Conservation (phyloP, 441 rosid species). For the Populus hybrid region DNA sequence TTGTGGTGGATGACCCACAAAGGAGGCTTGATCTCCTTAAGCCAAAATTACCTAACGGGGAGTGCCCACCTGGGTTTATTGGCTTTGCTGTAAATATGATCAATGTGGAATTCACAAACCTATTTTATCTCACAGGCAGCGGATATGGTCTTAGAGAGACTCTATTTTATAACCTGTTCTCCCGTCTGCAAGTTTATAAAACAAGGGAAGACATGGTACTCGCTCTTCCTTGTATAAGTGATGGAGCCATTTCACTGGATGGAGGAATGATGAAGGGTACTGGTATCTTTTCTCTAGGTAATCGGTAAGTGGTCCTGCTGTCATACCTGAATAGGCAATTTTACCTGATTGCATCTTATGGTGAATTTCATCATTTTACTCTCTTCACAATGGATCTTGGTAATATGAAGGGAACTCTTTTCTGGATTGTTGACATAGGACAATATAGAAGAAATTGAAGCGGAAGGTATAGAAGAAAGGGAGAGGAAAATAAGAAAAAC, state of each 20-base stretch:
- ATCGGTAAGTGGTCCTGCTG: constrained; percentile 37
- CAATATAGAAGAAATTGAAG: background rate
- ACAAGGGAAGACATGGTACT: constrained; percentile 65
- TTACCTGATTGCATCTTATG: background rate
- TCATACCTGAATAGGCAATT: constrained; percentile 1
- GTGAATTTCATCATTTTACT: background rate
- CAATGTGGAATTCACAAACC: constrained; percentile 44
- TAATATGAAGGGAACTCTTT: background rate
- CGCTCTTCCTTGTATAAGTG: constrained; percentile 67
- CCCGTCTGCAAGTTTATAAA: constrained; percentile 69
- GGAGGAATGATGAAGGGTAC: constrained; percentile 69
- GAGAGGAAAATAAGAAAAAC: background rate
- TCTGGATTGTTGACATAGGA: background rate
- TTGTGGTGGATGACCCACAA: constrained; percentile 71
- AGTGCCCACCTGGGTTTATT: constrained; percentile 67
- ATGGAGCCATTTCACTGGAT: constrained; percentile 85
- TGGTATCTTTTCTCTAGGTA: constrained; percentile 61
- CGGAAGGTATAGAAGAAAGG: background rate
- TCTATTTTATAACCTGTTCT: constrained; percentile 67
- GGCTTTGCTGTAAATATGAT: constrained; percentile 92
- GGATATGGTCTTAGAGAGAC: constrained; percentile 91
- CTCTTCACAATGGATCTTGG: background rate
- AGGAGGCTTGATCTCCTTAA: constrained; percentile 75
- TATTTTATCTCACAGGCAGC: constrained; percentile 46
- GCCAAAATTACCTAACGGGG: constrained; percentile 73